Conservation (phyloP, 2,329 filamentous ascomycete genomes). For the Coniochaeta hoffmannii region DNA sequence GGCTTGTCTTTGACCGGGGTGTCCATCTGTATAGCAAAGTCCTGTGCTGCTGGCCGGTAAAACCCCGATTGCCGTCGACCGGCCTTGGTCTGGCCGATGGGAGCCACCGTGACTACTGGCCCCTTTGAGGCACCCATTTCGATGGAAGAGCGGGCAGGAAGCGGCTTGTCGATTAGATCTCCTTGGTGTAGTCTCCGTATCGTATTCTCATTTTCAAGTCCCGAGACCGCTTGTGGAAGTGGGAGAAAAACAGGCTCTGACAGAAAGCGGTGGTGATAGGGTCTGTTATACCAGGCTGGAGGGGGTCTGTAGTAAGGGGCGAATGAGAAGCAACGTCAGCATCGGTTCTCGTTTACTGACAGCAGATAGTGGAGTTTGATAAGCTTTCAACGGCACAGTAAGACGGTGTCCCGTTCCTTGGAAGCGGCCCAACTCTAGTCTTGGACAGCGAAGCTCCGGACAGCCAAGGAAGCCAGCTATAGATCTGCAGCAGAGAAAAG, state of each 20-base stretch:
- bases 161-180: neutral
- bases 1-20: neutral
- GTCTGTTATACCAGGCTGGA: slow-evolving; percentile 11
- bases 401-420: neutral
- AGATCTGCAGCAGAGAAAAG: neutral
- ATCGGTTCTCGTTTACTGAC: neutral
- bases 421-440: neutral
- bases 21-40: neutral
- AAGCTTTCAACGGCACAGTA: neutral
- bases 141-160: neutral
- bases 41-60: neutral
- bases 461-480: neutral
- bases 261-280: slow-evolving; percentile 10
- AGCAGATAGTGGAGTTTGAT: neutral
- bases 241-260: neutral
- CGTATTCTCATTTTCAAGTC: slow-evolving; percentile 5
- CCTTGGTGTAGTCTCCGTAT: slow-evolving; percentile 9
- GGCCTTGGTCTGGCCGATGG: neutral
- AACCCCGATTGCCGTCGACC: neutral
- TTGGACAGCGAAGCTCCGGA: neutral
- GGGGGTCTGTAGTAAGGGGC: slow-evolving; percentile 13
- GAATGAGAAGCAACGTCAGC: neutral
- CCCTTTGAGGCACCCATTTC: neutral
- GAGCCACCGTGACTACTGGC: neutral
- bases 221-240: neutral